phyloP scores from a whole-genome alignment of 257 asterid genomes.

The Solanum commersonii region DNA sequence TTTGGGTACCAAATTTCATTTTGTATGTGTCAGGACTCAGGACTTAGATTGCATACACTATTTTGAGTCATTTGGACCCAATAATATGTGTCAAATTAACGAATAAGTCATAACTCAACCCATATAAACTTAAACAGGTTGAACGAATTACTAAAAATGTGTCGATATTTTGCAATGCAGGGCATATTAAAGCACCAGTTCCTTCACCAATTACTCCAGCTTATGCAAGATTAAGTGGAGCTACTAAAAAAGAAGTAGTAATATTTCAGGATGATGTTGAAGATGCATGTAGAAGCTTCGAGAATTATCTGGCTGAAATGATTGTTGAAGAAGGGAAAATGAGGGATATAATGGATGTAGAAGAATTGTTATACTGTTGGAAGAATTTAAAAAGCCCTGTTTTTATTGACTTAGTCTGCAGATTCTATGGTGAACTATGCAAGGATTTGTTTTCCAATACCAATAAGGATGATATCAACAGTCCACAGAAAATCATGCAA shows the following conservation, averaged over 20 bases:
- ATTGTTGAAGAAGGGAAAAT: conserved; percentile 57
- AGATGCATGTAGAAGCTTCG: conserved; percentile 66
- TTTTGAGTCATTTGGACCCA: neutral
- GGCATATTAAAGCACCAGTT: conserved; percentile 33
- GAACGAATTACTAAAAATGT: neutral
- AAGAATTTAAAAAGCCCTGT: conserved; percentile 44
- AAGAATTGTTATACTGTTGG: conserved; percentile 69
- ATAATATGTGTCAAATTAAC: neutral
- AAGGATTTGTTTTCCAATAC: conserved; percentile 43
- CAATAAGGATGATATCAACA: conserved; percentile 2
- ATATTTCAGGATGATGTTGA: conserved; percentile 21
- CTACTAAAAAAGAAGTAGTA: neutral
- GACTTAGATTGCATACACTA: neutral
- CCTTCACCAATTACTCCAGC: conserved; percentile 78
- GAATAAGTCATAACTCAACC: neutral
- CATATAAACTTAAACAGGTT: neutral
- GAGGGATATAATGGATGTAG: conserved; percentile 53
- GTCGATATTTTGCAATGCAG: neutral
- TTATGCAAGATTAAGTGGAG: conserved; percentile 22
- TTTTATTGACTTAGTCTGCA: conserved; percentile 50
- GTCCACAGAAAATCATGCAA: neutral
- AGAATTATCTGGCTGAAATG: conserved; percentile 61
- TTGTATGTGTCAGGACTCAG: neutral
- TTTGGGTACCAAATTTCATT: neutral
- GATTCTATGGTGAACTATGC: conserved; percentile 67